Base-by-base conservation (phyloP, 2,329 filamentous ascomycete species). In the Neonectria faginata region DNA sequence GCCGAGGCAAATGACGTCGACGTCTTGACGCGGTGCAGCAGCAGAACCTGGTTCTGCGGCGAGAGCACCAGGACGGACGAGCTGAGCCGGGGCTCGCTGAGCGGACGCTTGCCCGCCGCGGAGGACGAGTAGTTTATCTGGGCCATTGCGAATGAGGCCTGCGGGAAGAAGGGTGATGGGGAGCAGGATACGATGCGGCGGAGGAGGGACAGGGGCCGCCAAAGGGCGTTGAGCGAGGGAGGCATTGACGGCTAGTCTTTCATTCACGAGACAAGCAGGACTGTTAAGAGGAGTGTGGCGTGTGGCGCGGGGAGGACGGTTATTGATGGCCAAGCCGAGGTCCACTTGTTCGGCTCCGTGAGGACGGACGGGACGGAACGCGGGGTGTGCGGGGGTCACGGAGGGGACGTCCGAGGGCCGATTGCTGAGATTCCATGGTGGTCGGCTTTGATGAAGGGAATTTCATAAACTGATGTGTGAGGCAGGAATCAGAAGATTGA, bases 1-100 rank as follows among this genome's bases (percentile, higher is more conserved):
- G 95, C 96, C 0, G 93, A 95, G 4, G 95, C 88, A 75, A 97
- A 98, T 3, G 94, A 91, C 1, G 88, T 89, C 0, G 93, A 96
- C 1, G 91, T 93, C 68, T 90, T 86, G 3, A 97, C 93, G 67
- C 96, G 90, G 77, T 94, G 94, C 9, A 98, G 88, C 18, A 98
- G 88, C 1, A 99, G 86, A 51, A 98, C 88, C 77, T 97, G 89
- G 77, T 98, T 97, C 55, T 86, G 84, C 0, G 94, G 91, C 0
- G 96, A 97, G 52, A 99, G 83, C 14, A 98, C 85, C 36, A 98
- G 83, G 51, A 98, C 89, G 70, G 93, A 97, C 12, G 90, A 86
- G 76, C 89, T 92, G 2, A 91, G 90, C 56, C 87, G 82, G 3
- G 90, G 87, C 20, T 79, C 76, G n/a, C 76, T 69, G 22, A 75